Base-by-base conservation (phyloP, 202 grass and related monocot genomes). In the Panicum virgatum region DNA sequence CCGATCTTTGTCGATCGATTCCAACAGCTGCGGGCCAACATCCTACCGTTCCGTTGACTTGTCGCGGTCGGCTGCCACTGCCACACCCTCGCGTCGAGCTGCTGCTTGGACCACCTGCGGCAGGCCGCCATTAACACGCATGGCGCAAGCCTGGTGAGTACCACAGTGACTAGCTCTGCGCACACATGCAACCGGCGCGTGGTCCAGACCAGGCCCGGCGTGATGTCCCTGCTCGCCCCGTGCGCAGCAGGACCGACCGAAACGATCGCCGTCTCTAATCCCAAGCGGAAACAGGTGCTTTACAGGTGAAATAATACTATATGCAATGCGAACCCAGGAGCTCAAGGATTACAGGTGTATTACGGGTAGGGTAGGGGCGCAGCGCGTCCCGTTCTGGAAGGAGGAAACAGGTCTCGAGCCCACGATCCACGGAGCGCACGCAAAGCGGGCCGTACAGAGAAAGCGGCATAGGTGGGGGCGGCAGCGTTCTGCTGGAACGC, bases 61-160 rank as follows among this genome's bases (percentile, higher is more conserved):
- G 72, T 46, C 87, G 53, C 69, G 42, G 62, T 83, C 71, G 70
- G 29, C 20, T 53, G n/a, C 67, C 51, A 15, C 45, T 50, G 3
- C 44, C 37, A 34, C 32, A 34, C 32, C 32, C 32, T 34, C 32
- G 32, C 32, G 3, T 10, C 20, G 10, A 39, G 19, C 63, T 42
- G n/a, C n/a, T n/a, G 2, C 27, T 27, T 78, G 88, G 83, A 89
- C 88, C 88, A 82, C 70, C 52, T 12, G 62, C 32, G 32, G 32
- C 59, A 30, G 26, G 44, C 9, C 12, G 77, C 47, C 77, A 20
- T 78, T 22, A 73, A 73, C 59, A 32, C 34, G 57, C 64, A 58
- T 34, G 58, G 66, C 66, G 66, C 67, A 66, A 72, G 66, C 18
- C 25, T 58, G 65, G 59, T n/a, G 48, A 19, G 46, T 74, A 50